Percentiles rank a stretch among this genome's conserved stretches.
Evolutionary conservation across 148 eudicot genomes (phyloP).

Genomic region (Fagopyrum homotropicum): DNA sequence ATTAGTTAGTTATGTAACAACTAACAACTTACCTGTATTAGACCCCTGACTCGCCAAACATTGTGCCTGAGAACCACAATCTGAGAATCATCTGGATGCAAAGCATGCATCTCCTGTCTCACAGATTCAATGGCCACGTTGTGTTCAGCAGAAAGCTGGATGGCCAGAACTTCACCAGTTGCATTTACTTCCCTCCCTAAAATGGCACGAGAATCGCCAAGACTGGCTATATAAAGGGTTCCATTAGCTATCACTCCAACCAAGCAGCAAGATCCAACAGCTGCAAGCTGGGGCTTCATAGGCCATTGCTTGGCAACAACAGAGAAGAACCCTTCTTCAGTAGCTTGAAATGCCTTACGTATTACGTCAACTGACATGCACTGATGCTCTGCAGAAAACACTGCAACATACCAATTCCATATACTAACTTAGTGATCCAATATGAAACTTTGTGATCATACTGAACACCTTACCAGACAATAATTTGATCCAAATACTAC

Average conservation of each 20-base stretch:
- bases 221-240: slow-evolving; percentile 32
- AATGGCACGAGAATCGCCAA: slow-evolving; percentile 41
- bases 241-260: slow-evolving; percentile 32
- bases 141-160: slow-evolving; percentile 33
- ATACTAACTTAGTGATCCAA: neutral
- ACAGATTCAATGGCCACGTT: slow-evolving; percentile 33
- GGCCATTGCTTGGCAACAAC: slow-evolving; percentile 36
- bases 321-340: slow-evolving; percentile 36
- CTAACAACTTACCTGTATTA: slow-evolving; percentile 26
- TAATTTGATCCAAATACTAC: neutral
- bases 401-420: slow-evolving; percentile 12
- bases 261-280: slow-evolving; percentile 40
- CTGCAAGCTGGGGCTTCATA: slow-evolving; percentile 32
- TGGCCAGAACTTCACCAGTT: slow-evolving; percentile 33
- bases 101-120: slow-evolving; percentile 31
- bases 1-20: neutral
- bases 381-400: slow-evolving; percentile 28
- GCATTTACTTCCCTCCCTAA: slow-evolving; percentile 32
- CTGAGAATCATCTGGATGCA: slow-evolving; percentile 37
- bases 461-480: neutral
- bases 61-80: slow-evolving; percentile 31
- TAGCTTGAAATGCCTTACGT: slow-evolving; percentile 33
- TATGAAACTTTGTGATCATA: neutral
- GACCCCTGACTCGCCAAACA: slow-evolving; percentile 35
- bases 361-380: slow-evolving; percentile 38